A percentile compares a stretch with the other conserved stretches of the same genome.
Evolutionary conservation across 2,329 filamentous ascomycete genomes (phyloP).

Genomic region (Corynespora cassiicola): DNA sequence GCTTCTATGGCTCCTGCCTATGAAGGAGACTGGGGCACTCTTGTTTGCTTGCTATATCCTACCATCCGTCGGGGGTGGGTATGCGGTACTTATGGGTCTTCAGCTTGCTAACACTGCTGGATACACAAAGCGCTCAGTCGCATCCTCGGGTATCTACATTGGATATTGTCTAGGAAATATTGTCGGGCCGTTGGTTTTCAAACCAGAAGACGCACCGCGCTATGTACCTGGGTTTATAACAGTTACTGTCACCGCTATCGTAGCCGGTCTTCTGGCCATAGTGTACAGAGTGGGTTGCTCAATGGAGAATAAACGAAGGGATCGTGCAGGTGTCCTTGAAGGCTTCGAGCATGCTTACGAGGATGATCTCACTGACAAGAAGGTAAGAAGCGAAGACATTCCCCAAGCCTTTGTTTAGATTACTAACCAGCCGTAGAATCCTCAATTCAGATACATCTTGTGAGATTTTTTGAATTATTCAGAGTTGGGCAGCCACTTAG

Average conservation of each 20-base stretch:
- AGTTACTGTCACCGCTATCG: conserved; percentile 44
- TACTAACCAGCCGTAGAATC: conserved; percentile 19
- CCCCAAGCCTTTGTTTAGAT: neutral
- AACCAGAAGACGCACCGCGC: conserved; percentile 19
- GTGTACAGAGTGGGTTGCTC: conserved; percentile 55
- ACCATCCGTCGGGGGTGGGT: conserved; percentile 52
- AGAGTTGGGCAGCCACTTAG: too few species aligned
- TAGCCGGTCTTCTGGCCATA: conserved; percentile 46
- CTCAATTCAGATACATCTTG: conserved; percentile 28
- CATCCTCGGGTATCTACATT: conserved; percentile 55
- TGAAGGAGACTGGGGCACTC: conserved; percentile 46
- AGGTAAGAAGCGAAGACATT: conserved; percentile 3
- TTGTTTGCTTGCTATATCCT: conserved; percentile 57
- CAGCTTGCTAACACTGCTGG: conserved; percentile 58
- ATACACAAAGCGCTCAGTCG: conserved; percentile 56
- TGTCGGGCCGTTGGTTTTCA: conserved; percentile 39
- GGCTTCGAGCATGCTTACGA: conserved; percentile 61
- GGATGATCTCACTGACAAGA: conserved; percentile 58
- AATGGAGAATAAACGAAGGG: conserved; percentile 52
- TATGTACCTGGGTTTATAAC: conserved; percentile 51
- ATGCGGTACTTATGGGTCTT: conserved; percentile 57
- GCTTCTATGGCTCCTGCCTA: conserved; percentile 30
- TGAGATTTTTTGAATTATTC: too few species aligned
- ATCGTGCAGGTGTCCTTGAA: conserved; percentile 52
- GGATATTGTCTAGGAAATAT: conserved; percentile 54